Conservation (phyloP, 2,329 filamentous ascomycete genomes). For the Alternaria viburni region DNA sequence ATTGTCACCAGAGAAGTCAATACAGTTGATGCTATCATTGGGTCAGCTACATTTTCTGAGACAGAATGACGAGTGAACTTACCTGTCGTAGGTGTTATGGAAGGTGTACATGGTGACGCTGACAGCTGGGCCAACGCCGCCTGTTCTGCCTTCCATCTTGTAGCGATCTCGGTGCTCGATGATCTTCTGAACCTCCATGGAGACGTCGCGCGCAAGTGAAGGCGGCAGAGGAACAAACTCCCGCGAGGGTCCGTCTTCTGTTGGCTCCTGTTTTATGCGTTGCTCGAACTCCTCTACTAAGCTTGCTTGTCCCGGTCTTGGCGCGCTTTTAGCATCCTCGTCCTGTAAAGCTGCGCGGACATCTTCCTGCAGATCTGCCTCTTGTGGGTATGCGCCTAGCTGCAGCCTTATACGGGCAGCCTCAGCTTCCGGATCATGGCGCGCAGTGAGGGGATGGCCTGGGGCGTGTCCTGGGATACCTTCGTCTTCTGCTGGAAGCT, state of each 20-base stretch:
- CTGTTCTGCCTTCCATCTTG: slow-evolving; percentile 81
- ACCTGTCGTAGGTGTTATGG: slow-evolving; percentile 94
- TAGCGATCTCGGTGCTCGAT: slow-evolving; percentile 93
- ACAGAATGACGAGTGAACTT: slow-evolving; percentile 42
- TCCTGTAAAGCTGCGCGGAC: slow-evolving; percentile 86
- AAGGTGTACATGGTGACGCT: slow-evolving; percentile 98
- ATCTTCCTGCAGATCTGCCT: slow-evolving; percentile 80
- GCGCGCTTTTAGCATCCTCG: slow-evolving; percentile 79
- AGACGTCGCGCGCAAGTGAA: slow-evolving; percentile 85
- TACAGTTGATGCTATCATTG: slow-evolving; percentile 77
- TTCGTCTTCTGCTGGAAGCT: slow-evolving; percentile 69
- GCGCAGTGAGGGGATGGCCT: slow-evolving; percentile 66
- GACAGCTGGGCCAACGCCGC: slow-evolving; percentile 80
- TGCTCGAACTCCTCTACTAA: slow-evolving; percentile 88
- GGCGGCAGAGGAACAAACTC: slow-evolving; percentile 85
- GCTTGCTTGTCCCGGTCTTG: slow-evolving; percentile 71
- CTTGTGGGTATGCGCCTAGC: slow-evolving; percentile 83
- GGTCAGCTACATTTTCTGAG: not conserved
- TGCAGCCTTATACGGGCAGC: slow-evolving; percentile 63
- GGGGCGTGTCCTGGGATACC: slow-evolving; percentile 72
- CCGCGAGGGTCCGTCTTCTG: slow-evolving; percentile 79
- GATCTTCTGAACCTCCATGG: slow-evolving; percentile 92
- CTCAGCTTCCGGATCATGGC: slow-evolving; percentile 64
- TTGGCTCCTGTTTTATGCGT: slow-evolving; percentile 87
- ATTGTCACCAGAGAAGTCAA: slow-evolving; percentile 94